phyloP scores from a whole-genome alignment of 352 stramenopile genomes.

The Phytophthora pistaciae region DNA sequence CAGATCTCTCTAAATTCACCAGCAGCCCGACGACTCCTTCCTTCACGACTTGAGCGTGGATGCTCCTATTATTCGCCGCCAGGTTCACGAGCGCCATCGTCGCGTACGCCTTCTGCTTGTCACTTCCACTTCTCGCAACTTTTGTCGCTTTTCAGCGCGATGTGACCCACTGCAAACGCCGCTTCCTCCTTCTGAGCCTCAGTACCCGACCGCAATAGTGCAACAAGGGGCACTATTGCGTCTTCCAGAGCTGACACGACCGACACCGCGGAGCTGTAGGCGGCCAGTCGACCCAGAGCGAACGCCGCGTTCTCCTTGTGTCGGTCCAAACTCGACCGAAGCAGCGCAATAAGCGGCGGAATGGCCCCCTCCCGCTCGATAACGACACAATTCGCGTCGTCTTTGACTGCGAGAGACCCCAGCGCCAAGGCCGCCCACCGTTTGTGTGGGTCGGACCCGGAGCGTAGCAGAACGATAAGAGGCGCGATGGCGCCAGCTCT shows the following conservation, averaged over 20 bases:
- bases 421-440: conserved; percentile 8
- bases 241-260: background rate
- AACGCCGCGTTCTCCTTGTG: conserved; percentile 11
- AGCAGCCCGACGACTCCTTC: background rate
- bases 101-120: conserved; percentile 14
- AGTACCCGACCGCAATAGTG: background rate
- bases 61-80: background rate
- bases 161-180: conserved; percentile 3
- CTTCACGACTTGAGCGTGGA: background rate
- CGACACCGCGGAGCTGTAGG: background rate
- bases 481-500: conserved; percentile 6
- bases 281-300: conserved; percentile 2
- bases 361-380: background rate
- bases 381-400: background rate
- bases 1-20: conserved; percentile 2
- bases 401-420: conserved; percentile 1
- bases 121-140: conserved; percentile 2
- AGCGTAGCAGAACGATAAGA: conserved; percentile 5
- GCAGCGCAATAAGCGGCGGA: background rate
- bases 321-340: conserved; percentile 3
- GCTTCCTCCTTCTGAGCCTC: conserved; percentile 16
- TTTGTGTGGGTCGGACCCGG: background rate
- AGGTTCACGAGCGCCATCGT: background rate
- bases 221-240: background rate
- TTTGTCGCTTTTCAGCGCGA: conserved; percentile 1